phyloP scores from a whole-genome alignment of 208 protist genomes.

The Acanthamoeba polyphaga region DNA sequence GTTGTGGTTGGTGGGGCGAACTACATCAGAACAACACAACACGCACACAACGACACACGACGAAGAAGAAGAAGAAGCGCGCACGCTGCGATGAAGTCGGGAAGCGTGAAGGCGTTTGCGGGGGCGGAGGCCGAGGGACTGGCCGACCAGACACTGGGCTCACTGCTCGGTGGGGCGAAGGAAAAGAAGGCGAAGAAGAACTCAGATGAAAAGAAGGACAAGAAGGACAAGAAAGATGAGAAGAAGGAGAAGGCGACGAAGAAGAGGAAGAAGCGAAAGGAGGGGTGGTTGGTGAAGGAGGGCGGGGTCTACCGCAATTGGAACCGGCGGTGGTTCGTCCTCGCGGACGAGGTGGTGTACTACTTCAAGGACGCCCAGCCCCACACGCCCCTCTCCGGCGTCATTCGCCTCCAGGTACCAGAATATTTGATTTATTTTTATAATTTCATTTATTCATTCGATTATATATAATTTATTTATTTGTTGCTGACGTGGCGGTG shows the following conservation, averaged over 20 bases:
- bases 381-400: background rate
- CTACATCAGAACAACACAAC: background rate
- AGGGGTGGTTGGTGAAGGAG: conserved; percentile 68
- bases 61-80: background rate
- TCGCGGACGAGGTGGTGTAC: conserved; percentile 1
- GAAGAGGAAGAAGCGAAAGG: background rate
- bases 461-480: background rate
- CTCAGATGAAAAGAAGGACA: background rate
- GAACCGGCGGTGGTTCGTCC: conserved; percentile 62
- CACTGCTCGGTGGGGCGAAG: background rate
- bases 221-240: background rate
- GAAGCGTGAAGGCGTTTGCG: conserved; percentile 1
- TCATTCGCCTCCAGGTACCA: conserved; percentile 45
- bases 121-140: background rate
- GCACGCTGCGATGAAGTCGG: background rate
- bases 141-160: background rate
- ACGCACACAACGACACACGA: background rate
- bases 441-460: background rate
- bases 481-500: background rate
- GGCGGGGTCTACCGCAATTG: conserved; percentile 53
- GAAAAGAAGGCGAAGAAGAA: background rate
- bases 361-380: conserved; percentile 57
- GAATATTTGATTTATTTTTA: too few species aligned
- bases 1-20: too few species aligned
- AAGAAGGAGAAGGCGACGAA: background rate